These are phyloP conservation scores for Chlamydomonas eustigma DNA, from an alignment of 139 green algal species.

Conservation along the genomic window DNA sequence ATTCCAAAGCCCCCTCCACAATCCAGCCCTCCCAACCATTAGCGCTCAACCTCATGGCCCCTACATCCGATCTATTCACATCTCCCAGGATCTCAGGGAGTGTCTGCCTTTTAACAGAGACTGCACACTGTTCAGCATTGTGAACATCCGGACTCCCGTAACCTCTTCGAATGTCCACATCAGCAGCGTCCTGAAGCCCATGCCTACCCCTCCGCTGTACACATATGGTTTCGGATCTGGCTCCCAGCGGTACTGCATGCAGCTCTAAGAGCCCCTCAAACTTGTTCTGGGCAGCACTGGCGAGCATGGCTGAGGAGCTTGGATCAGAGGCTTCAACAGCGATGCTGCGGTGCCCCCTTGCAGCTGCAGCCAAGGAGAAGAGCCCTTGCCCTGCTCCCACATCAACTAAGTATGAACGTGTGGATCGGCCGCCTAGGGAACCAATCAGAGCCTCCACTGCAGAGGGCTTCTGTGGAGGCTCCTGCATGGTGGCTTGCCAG, in stretches of 20 bases:
- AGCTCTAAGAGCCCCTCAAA: conserved; percentile 58
- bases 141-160: neutral
- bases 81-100: neutral
- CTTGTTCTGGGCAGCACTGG: conserved; percentile 61
- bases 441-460: conserved; percentile 75
- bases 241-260: conserved; percentile 45
- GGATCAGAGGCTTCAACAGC: conserved; percentile 62
- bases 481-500: conserved; percentile 23
- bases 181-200: neutral
- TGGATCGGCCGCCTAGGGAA: conserved; percentile 36
- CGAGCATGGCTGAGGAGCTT: conserved; percentile 50
- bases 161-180: neutral
- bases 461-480: conserved; percentile 44
- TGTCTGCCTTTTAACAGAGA: neutral
- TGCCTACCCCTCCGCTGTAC: conserved; percentile 9
- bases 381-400: conserved; percentile 73
- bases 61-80: conserved; percentile 22
- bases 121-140: neutral
- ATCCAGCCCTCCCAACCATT: conserved; percentile 68
- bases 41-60: conserved; percentile 49
- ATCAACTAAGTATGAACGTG: conserved; percentile 55
- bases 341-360: conserved; percentile 58
- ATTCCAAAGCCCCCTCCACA: conserved; percentile 50
- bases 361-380: conserved; percentile 72
- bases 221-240: conserved; percentile 29